Percentiles rank a stretch among this genome's conserved stretches.
Evolutionary conservation across 306 rosid genomes (phyloP).

Genomic region (Inga oerstediana): DNA sequence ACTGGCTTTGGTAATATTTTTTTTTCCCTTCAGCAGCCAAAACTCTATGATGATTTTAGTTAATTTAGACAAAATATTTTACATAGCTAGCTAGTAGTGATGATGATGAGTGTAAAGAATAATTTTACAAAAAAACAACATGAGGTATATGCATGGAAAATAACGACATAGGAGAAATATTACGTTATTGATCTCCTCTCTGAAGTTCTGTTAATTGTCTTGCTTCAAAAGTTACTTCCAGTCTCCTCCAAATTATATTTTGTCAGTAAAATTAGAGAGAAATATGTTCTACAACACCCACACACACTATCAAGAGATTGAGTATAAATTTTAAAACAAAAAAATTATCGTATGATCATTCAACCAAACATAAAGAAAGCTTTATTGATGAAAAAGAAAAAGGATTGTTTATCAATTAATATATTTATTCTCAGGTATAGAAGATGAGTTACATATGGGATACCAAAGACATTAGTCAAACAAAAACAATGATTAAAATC

Average conservation of each 20-base stretch:
- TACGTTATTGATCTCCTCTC: not conserved
- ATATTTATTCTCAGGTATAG: not conserved
- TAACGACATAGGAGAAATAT: not conserved
- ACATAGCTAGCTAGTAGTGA: not conserved
- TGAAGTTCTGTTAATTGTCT: not conserved
- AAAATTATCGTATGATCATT: not conserved
- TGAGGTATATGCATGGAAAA: not conserved
- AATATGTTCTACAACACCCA: not conserved
- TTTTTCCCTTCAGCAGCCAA: not conserved
- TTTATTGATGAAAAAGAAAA: no score
- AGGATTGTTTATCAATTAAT: not conserved
- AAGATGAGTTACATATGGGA: not conserved
- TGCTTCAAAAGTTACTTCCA: not conserved
- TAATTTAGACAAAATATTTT: not conserved
- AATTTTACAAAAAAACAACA: not conserved
- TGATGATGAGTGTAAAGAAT: not conserved
- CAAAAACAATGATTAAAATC: not conserved
- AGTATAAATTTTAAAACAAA: not conserved
- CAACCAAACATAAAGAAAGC: not conserved
- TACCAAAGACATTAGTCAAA: not conserved
- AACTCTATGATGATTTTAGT: not conserved
- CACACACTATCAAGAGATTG: no score
- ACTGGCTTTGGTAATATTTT: not conserved
- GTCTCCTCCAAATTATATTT: not conserved
- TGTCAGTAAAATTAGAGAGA: not conserved